phyloP scores from a whole-genome alignment of 2,329 filamentous ascomycete genomes.

The Fusarium burgessii region DNA sequence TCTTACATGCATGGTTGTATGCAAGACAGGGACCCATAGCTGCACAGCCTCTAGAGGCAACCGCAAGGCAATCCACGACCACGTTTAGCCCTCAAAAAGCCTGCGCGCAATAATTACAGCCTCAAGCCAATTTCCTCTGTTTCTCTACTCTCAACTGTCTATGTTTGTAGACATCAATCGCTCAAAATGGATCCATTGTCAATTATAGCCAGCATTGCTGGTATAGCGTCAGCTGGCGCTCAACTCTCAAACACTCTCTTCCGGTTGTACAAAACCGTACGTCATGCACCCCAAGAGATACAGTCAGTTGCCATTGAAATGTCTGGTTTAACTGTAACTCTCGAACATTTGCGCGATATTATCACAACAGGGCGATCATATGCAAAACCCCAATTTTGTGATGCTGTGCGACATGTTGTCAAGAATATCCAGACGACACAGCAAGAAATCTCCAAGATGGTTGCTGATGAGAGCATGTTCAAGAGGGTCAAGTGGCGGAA shows the following conservation, averaged over 20 bases:
- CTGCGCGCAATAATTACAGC: background rate
- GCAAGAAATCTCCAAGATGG: constrained; percentile 3
- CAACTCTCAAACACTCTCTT: constrained; percentile 24
- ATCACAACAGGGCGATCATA: background rate
- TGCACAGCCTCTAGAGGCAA: constrained; percentile 24
- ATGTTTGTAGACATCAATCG: background rate
- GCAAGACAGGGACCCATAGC: background rate
- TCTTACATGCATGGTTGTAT: constrained; percentile 3
- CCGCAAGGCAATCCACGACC: constrained; percentile 6
- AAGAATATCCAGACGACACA: constrained; percentile 18
- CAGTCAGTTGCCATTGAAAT: constrained; percentile 21
- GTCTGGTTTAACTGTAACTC: background rate
- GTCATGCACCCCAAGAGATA: constrained; percentile 15
- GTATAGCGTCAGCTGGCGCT: constrained; percentile 28
- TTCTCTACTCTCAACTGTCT: background rate
- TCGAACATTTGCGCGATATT: constrained; percentile 26
- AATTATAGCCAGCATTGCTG: constrained; percentile 30
- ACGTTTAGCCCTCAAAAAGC: background rate
- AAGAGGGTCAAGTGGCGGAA: constrained; percentile 11
- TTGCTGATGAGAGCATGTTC: background rate
- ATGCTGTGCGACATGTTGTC: constrained; percentile 1
- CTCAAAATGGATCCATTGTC: constrained; percentile 28
- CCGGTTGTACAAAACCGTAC: constrained; percentile 4
- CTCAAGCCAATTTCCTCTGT: background rate
- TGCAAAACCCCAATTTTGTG: constrained; percentile 5